Base-by-base conservation (phyloP, 2,329 filamentous ascomycete species). In the Cladosporium austrohemisphaericum region DNA sequence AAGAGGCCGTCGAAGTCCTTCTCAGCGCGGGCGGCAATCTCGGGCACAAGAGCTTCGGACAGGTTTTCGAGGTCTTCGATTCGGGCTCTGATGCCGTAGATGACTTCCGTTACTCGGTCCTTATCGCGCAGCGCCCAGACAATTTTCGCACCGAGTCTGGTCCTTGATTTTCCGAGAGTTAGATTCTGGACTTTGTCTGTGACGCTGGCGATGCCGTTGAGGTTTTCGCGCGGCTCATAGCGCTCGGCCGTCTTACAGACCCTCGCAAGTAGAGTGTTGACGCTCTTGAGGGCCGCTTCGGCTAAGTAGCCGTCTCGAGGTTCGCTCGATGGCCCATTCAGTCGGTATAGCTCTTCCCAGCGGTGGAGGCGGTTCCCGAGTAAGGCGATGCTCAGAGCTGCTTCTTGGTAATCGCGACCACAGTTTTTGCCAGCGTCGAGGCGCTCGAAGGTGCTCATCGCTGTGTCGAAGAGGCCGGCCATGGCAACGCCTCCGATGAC, bases 361-460 rank as follows among this genome's bases (percentile, higher is more conserved):
- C 56, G 49, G 3, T 31, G 18, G 18, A 58, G 52, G 1, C 52
- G 48, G 6, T 48, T 41, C n/a, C 52, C 29, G 3, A 52, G 44
- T 2, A 53, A 13, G 7, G 32, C 23, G 29, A 58, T 16, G 19
- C 51, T 54, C 4, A 73, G 60, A 36, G 64, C 62, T 36, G 57
- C 62, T 18, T 50, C 58, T 23, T 69, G 55, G 51, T 62, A 71
- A 35, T 72, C 65, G 18, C 41, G 29, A 0, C 60, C 65, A 36
- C 70, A 70, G 28, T 60, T 54, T 1, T 55, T 59, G 16, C 66
- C 67, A 1, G 72, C 57, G 38, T 74, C 66, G 38, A 74, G 52
- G 52, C 69, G 69, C 16, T 67, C 62, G 51, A 75, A 74, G 50
- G 64, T 70, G 28, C 66, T 61, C 31, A 74, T 60, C 36, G 65